Evolutionary conservation across 164 flowering plant genomes (phyloP).

Genomic region (Buxus sempervirens): DNA sequence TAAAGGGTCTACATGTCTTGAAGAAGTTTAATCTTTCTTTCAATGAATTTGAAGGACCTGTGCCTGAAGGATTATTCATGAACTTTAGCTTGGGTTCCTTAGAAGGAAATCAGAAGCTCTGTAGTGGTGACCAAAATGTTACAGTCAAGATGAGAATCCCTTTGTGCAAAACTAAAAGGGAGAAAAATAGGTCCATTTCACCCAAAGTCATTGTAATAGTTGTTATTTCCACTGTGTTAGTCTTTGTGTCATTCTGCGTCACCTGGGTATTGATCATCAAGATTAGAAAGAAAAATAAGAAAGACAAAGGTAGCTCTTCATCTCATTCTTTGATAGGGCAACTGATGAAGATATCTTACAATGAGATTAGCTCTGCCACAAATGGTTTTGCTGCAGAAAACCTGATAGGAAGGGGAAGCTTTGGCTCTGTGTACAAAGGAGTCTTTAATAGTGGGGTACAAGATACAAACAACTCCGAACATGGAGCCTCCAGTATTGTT

Average conservation of each 20-base stretch:
- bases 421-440: conserved; percentile 13
- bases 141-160: conserved; percentile 4
- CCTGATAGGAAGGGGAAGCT: conserved; percentile 9
- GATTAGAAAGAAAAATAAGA: neutral
- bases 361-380: conserved; percentile 2
- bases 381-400: conserved; percentile 8
- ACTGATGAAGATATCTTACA: conserved; percentile 3
- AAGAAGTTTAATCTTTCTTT: conserved; percentile 1
- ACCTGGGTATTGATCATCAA: neutral
- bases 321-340: neutral
- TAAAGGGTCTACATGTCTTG: neutral
- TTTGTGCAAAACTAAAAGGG: neutral
- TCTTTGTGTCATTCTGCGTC: neutral
- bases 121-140: neutral
- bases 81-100: conserved; percentile 1
- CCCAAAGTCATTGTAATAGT: neutral
- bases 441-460: neutral
- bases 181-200: neutral
- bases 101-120: conserved; percentile 9
- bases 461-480: neutral
- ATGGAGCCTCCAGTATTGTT: neutral
- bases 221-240: neutral
- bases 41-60: conserved; percentile 10
- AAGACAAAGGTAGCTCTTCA: neutral
- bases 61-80: neutral